Base-by-base conservation (phyloP, 2,329 filamentous ascomycete species). In the Aspergillus eucalypticola region DNA sequence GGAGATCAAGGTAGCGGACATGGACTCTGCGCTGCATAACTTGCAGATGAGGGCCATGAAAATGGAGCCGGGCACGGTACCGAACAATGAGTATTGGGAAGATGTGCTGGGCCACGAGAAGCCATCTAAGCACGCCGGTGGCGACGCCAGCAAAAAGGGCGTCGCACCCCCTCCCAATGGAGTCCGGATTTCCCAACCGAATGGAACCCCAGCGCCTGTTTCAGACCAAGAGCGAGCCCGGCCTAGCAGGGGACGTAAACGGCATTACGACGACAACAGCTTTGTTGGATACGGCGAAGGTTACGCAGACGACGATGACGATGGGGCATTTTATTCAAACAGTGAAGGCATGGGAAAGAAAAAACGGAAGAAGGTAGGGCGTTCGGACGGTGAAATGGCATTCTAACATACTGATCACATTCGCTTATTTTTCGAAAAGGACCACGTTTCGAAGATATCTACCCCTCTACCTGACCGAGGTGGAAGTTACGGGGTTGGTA, bases 251-350 rank as follows among this genome's bases (percentile, higher is more conserved):
- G 75, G 78, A 49, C 78, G 78, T 41, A 82, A 82, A 70, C 78
- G 81, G 67, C 74, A 81, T 66, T 83, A 83, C 64, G 79, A 80
- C 64, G 81, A 83, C 50, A 78, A 78, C 62, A 82, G 79, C 66
- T 83, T 81, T 68, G 79, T 79, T 56, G 81, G 81, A 1, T 82
- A 83, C 62, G 80, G 79, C 55, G 79, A 82, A 74, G 81, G 80
- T 19, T 82, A 75, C 67, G 76, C 78, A 23, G 81, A 83, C 69
- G 79, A 81, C 59, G 80, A 82, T 60, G 75, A 76, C 51, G 79
- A 79, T 23, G 69, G 67, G 29, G 75, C 72, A 38, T 75, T 78
- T 49, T 79, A 79, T 62, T 80, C 78, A 48, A 79, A 78, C 56
- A 70, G 73, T 60, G 77, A 78, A 60, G 78, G 76, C 59, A 67